Evolutionary conservation across 225 moss, liverwort and hornwort species (phyloP).

Genomic region (Polytrichum commune): DNA sequence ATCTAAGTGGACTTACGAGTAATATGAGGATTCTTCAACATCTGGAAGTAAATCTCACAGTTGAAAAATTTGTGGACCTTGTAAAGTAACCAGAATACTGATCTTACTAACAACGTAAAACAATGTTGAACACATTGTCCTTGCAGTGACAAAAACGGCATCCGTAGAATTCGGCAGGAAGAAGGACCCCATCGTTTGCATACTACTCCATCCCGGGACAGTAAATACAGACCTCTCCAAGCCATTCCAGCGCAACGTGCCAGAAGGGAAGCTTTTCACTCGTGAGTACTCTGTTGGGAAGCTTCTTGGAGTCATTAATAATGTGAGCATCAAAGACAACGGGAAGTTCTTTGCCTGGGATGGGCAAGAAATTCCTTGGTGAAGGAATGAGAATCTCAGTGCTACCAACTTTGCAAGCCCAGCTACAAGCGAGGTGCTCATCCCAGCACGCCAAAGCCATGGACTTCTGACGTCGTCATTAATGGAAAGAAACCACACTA

Average conservation of each 20-base stretch:
- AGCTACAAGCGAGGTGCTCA: too few relatives aligned
- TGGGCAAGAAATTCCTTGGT: slow-evolving; percentile 88
- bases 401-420: too few relatives aligned
- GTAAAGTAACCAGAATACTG: too few relatives aligned
- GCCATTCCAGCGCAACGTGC: slow-evolving; percentile 88
- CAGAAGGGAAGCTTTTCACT: slow-evolving; percentile 83
- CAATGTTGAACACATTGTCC: neutral
- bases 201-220: slow-evolving; percentile 89
- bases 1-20: too few relatives aligned
- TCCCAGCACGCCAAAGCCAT: too few relatives aligned
- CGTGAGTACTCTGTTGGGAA: slow-evolving; percentile 71
- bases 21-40: too few relatives aligned
- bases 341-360: slow-evolving; percentile 98
- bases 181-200: slow-evolving; percentile 73
- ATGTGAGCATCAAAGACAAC: slow-evolving; percentile 52
- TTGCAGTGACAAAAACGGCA: slow-evolving; percentile 85
- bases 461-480: too few relatives aligned
- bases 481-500: too few relatives aligned
- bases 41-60: too few relatives aligned
- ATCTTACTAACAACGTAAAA: too few relatives aligned
- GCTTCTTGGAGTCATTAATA: slow-evolving; percentile 67
- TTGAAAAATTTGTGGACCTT: too few relatives aligned
- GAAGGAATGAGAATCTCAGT: neutral
- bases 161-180: slow-evolving; percentile 84
- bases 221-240: slow-evolving; percentile 93